These are phyloP conservation scores for Kuraishia ogatae DNA, from an alignment of 805 yeast genomes.

Conservation along the genomic window DNA sequence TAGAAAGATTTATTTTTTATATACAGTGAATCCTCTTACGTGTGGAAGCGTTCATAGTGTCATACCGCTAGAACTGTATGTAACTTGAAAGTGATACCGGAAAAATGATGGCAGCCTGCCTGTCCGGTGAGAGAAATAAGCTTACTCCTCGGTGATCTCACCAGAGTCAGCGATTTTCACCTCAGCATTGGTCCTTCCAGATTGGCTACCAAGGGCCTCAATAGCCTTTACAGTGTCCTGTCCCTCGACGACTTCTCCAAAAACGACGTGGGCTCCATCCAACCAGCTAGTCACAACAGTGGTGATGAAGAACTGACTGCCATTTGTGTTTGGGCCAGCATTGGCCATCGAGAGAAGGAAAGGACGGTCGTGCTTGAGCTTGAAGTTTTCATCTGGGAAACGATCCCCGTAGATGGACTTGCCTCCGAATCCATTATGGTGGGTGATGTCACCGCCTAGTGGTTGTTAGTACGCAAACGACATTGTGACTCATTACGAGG, in stretches of 20 bases:
- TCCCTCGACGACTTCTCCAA: slow-evolving; percentile 69
- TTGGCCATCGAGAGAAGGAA: slow-evolving; percentile 90
- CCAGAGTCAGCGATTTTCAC: slow-evolving; percentile 15
- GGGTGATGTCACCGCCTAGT: slow-evolving; percentile 68
- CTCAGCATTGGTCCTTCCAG: slow-evolving; percentile 14
- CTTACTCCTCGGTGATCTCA: slow-evolving; percentile 16
- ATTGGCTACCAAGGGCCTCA: slow-evolving; percentile 14
- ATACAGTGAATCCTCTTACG: too few species aligned
- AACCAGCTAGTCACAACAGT: slow-evolving; percentile 74
- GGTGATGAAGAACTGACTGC: slow-evolving; percentile 85
- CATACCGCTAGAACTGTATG: too few species aligned
- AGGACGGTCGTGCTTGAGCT: slow-evolving; percentile 65
- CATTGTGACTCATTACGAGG: slow-evolving; percentile 7
- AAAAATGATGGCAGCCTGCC: background rate
- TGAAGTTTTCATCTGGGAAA: slow-evolving; percentile 55
- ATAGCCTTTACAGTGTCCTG: slow-evolving; percentile 26
- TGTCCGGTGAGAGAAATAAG: background rate
- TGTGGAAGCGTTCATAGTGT: too few species aligned
- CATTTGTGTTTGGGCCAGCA: slow-evolving; percentile 89
- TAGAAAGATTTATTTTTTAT: too few species aligned
- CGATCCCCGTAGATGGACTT: slow-evolving; percentile 72
- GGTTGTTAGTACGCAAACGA: background rate
- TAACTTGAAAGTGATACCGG: background rate
- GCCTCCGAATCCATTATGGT: slow-evolving; percentile 91
- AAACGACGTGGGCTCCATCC: slow-evolving; percentile 73